Percentiles rank a stretch among this genome's conserved stretches.
Evolutionary conservation across 1,284 basidiomycete species (phyloP).

Genomic region (Porphyrellus sp.): DNA sequence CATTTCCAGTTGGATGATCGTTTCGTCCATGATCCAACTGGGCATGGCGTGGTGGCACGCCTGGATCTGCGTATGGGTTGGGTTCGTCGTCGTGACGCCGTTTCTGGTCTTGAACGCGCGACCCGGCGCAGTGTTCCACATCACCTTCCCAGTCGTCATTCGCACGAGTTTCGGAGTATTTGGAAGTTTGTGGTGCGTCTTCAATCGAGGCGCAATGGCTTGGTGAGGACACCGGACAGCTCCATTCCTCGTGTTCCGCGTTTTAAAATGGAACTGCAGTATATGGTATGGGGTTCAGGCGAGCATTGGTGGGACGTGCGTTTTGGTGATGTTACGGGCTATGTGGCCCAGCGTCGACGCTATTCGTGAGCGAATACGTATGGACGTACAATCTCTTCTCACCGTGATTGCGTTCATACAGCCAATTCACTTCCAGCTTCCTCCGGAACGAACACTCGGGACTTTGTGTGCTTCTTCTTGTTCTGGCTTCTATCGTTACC

Average conservation of each 20-base stretch:
- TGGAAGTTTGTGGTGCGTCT: slow-evolving; percentile 79
- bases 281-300: slow-evolving; percentile 82
- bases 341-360: slow-evolving; percentile 73
- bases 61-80: slow-evolving; percentile 76
- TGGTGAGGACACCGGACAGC: slow-evolving; percentile 46
- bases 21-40: slow-evolving; percentile 69
- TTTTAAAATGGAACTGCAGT: slow-evolving; percentile 33
- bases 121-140: slow-evolving; percentile 74
- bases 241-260: slow-evolving; percentile 20
- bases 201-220: slow-evolving; percentile 78
- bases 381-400: slow-evolving; percentile 6
- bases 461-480: slow-evolving; percentile 82
- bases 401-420: slow-evolving; percentile 12
- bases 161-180: slow-evolving; percentile 80
- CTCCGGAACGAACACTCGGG: slow-evolving; percentile 65
- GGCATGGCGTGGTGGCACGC: slow-evolving; percentile 84
- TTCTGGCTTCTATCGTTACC: slow-evolving; percentile 83
- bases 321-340: slow-evolving; percentile 67
- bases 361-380: slow-evolving; percentile 49
- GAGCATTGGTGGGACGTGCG: slow-evolving; percentile 77
- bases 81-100: slow-evolving; percentile 68
- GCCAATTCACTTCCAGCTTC: slow-evolving; percentile 53
- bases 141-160: slow-evolving; percentile 79
- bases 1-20: slow-evolving; percentile 66
- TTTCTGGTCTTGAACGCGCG: slow-evolving; percentile 81